Conservation (phyloP, 495 filamentous ascomycete species). For the Platismatia glauca region DNA sequence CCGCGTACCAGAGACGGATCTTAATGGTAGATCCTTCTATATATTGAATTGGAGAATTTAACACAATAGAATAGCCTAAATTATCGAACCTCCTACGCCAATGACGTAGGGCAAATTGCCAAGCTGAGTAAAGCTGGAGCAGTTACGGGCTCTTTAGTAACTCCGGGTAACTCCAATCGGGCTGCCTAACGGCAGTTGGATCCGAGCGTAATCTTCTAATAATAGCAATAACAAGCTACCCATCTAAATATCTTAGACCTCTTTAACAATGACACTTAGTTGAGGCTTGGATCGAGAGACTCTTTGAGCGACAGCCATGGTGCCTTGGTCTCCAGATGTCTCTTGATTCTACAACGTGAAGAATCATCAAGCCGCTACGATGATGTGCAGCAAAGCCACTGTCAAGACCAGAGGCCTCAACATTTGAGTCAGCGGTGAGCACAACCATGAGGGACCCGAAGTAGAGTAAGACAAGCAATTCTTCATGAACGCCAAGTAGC, state of each 20-base stretch:
- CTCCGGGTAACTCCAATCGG: too few species aligned
- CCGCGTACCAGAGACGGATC: too few species aligned
- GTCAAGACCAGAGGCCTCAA: conserved; percentile 1
- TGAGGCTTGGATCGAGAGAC: background rate
- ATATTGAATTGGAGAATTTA: too few species aligned
- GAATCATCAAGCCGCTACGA: background rate
- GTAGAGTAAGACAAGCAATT: conserved; percentile 3
- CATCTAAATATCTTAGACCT: background rate
- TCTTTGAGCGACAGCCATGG: background rate
- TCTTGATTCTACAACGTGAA: background rate
- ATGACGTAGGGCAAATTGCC: too few species aligned
- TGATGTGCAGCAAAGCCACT: conserved; percentile 2
- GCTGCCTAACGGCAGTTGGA: too few species aligned
- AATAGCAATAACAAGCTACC: background rate
- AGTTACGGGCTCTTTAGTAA: too few species aligned
- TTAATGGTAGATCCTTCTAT: too few species aligned
- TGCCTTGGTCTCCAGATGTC: background rate
- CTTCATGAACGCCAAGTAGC: background rate
- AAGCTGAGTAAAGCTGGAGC: too few species aligned
- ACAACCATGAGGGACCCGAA: background rate
- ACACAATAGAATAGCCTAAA: too few species aligned
- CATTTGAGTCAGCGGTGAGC: conserved; percentile 4
- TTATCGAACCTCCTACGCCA: too few species aligned
- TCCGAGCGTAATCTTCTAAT: background rate
- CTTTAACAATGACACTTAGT: background rate